Conservation (phyloP, 495 filamentous ascomycete genomes). For the Thozetella sp. region DNA sequence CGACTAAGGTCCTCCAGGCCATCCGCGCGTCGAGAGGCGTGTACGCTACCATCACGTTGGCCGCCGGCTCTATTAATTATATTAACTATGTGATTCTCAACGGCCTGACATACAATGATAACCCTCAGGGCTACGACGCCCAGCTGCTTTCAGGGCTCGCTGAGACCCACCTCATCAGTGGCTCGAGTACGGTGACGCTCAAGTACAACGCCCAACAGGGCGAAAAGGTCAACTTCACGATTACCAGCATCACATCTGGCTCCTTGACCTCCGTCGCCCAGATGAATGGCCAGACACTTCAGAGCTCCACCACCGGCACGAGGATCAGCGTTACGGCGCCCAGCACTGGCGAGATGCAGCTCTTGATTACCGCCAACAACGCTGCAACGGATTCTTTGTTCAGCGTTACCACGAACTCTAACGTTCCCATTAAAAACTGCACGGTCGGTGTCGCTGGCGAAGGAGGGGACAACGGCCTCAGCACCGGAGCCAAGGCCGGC, state of each 20-base stretch:
- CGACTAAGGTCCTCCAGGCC: conserved; percentile 16
- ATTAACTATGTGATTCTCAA: conserved; percentile 25
- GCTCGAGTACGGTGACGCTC: conserved; percentile 16
- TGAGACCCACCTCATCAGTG: conserved; percentile 20
- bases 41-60: conserved; percentile 24
- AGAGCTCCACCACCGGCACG: neutral
- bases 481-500: conserved; percentile 25
- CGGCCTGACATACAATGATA: conserved; percentile 27
- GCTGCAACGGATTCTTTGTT: conserved; percentile 19
- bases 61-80: conserved; percentile 22
- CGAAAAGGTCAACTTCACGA: conserved; percentile 26
- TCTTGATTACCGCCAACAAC: conserved; percentile 20
- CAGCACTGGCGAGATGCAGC: conserved; percentile 17
- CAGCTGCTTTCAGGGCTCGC: conserved; percentile 27
- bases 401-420: conserved; percentile 20
- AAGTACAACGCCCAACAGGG: conserved; percentile 22
- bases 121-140: conserved; percentile 18
- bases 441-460: conserved; percentile 21
- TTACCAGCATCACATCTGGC: conserved; percentile 19
- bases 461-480: conserved; percentile 11
- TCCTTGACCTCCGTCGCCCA: conserved; percentile 9
- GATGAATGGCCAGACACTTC: conserved; percentile 13
- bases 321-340: conserved; percentile 17
- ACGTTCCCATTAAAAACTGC: conserved; percentile 27
- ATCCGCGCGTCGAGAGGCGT: conserved; percentile 28